phyloP scores from a whole-genome alignment of 2,329 filamentous ascomycete genomes.

The Colletotrichum tropicicola region DNA sequence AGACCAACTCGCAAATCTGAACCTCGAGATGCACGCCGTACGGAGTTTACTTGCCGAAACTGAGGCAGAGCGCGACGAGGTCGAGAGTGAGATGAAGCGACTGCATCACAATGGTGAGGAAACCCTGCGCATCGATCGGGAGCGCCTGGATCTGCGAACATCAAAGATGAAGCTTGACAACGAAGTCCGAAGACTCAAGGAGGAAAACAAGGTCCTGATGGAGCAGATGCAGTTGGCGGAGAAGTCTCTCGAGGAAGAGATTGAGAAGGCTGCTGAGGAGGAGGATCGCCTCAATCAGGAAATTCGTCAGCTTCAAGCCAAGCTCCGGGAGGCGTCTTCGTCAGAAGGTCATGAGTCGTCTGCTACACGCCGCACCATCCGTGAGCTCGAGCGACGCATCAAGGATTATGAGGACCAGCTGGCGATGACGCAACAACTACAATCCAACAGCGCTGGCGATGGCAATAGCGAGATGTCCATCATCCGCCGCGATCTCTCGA shows the following conservation, averaged over 20 bases:
- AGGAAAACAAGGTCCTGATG: conserved; percentile 67
- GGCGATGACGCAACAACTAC: conserved; percentile 41
- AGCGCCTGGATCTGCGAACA: conserved; percentile 74
- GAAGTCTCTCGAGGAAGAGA: conserved; percentile 70
- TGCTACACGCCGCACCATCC: conserved; percentile 69
- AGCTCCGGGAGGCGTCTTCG: conserved; percentile 53
- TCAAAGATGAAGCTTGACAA: conserved; percentile 74
- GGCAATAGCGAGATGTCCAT: conserved; percentile 65
- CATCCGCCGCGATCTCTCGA: conserved; percentile 69
- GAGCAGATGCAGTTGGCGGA: conserved; percentile 69
- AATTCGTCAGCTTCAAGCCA: conserved; percentile 60
- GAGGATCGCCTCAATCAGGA: conserved; percentile 69
- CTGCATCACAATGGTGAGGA: conserved; percentile 65
- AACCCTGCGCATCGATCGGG: conserved; percentile 70
- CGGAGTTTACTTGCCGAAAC: conserved; percentile 64
- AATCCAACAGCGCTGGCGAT: conserved; percentile 45
- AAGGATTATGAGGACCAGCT: conserved; percentile 61
- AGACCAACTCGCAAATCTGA: conserved; percentile 67
- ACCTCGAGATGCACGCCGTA: conserved; percentile 68
- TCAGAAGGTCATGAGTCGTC: conserved; percentile 63
- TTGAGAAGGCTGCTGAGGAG: conserved; percentile 72
- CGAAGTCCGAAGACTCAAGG: conserved; percentile 71
- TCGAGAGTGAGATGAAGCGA: conserved; percentile 67
- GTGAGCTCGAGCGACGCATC: conserved; percentile 70
- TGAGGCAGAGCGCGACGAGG: conserved; percentile 73